Base-by-base conservation (phyloP, 2,329 filamentous ascomycete genomes). In the Fonsecaea nubica region DNA sequence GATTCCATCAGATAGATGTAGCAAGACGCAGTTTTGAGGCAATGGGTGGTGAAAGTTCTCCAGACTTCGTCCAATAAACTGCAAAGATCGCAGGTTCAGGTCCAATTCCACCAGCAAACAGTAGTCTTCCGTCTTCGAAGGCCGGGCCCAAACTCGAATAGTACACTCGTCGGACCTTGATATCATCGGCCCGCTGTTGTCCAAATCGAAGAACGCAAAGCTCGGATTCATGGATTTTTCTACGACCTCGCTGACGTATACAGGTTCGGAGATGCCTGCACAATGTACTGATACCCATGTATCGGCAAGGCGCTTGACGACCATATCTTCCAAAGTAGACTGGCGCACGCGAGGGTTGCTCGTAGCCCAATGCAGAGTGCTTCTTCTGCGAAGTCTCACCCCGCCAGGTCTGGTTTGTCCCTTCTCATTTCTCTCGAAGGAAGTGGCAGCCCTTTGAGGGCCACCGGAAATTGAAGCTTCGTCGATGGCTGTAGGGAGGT, bases 191-290 rank as follows among this genome's bases (percentile, higher is more conserved):
- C 86, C 87, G 69, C 85, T 87, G 5, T 83, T 79, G 30, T 85
- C 85, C 5, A 97, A 84, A 68, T 96, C 90, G 76, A 97, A 96
- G 76, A 91, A 90, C 52, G 87, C 88, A 76, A 97, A 98, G 73
- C 90, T 92, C 69, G 95, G 95, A 77, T 97, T 97, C 79, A 92
- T 93, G n/a, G 91, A 89, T 74, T 88, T 88, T 72, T 90, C 86
- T 33, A 89, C 86, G 25, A 90, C 83, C 79, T 98, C 94, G 75
- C 93, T 97, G 73, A 97, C 87, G 77, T 97, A 97, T n/a, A 97
- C 80, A 0, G 94, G 93, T 15, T 92, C 89, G 55, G 84, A 79
- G 59, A 87, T 79, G 3, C 80, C 86, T 1, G 86, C 81, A 54
- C 89, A 86, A 77, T 97, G 93, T 59, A 97, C 76, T 2, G 92